These are phyloP conservation scores for Dictyostelium citrinum DNA, from an alignment of 78 protist species.

Conservation along the genomic window DNA sequence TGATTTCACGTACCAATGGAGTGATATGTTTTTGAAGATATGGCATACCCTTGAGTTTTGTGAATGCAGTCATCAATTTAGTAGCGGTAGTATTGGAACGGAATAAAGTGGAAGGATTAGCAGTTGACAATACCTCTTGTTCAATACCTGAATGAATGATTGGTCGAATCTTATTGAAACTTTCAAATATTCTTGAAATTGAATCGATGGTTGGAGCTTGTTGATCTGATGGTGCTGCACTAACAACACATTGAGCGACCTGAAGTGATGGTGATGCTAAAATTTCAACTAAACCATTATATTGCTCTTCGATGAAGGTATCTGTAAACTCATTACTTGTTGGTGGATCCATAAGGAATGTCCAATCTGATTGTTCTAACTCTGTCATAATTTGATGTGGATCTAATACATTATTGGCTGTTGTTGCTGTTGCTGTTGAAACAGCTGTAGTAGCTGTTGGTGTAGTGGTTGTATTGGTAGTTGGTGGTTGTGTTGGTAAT, in stretches of 20 bases:
- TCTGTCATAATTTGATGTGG: constrained; percentile 44
- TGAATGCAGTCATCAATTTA: constrained; percentile 69
- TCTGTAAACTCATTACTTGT: constrained; percentile 42
- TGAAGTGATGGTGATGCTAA: constrained; percentile 60
- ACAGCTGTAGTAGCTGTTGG: background rate
- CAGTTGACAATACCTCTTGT: constrained; percentile 40
- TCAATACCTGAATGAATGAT: constrained; percentile 68
- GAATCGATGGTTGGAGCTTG: constrained; percentile 38
- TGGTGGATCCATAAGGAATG: constrained; percentile 46
- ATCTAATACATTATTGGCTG: background rate
- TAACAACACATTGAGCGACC: constrained; percentile 59
- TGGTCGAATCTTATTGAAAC: constrained; percentile 34
- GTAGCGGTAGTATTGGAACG: constrained; percentile 75
- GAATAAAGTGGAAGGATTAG: constrained; percentile 67
- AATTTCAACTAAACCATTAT: constrained; percentile 18
- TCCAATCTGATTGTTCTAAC: constrained; percentile 35
- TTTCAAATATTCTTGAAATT: constrained; percentile 43
- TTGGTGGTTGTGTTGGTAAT: background rate
- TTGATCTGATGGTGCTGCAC: constrained; percentile 29
- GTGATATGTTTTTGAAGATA: constrained; percentile 46
- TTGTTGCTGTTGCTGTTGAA: background rate
- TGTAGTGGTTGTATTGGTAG: background rate
- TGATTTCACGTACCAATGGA: constrained; percentile 61
- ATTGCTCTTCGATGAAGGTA: constrained; percentile 26
- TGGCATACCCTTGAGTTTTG: constrained; percentile 70